A percentile compares a stretch with the other conserved stretches of the same genome.
These are phyloP conservation scores for Populus deltoides DNA, from an alignment of 345 rosid genomes.

Conservation along the genomic window DNA sequence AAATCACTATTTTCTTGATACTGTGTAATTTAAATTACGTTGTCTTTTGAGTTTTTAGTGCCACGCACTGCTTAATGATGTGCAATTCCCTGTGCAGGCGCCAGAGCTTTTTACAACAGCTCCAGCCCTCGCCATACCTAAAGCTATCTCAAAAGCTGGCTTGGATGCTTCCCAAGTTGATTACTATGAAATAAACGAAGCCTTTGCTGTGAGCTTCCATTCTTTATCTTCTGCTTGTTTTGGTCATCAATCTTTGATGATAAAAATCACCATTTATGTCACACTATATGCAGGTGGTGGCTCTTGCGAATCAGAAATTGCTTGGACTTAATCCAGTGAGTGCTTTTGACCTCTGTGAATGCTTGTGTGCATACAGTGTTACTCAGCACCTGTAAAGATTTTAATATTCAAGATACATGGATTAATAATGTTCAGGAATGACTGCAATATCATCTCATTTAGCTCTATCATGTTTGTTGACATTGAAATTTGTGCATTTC, in stretches of 20 bases:
- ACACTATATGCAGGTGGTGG: slow-evolving; percentile 61
- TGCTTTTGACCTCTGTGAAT: slow-evolving; percentile 5
- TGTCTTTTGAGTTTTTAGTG: slow-evolving; percentile 7
- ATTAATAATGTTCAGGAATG: too few relatives aligned
- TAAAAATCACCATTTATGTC: slow-evolving; percentile 2
- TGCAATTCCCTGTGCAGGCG: slow-evolving; percentile 51
- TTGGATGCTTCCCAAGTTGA: slow-evolving; percentile 82
- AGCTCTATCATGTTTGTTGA: background rate
- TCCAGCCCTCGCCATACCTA: slow-evolving; percentile 95
- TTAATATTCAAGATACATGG: background rate
- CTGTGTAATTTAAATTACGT: background rate
- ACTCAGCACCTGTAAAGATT: background rate
- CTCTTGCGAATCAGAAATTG: slow-evolving; percentile 84
- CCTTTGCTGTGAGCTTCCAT: slow-evolving; percentile 71
- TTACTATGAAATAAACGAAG: slow-evolving; percentile 95
- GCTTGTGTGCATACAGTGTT: background rate
- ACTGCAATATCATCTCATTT: background rate
- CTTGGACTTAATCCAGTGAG: slow-evolving; percentile 78
- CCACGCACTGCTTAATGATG: slow-evolving; percentile 11
- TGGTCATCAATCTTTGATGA: background rate
- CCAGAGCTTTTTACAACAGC: slow-evolving; percentile 92
- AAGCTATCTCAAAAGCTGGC: slow-evolving; percentile 78
- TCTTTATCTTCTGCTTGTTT: background rate
- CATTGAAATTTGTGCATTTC: background rate
- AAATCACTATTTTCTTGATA: background rate